Base-by-base conservation (phyloP, 495 filamentous ascomycete genomes). In the Peziza echinospora region DNA sequence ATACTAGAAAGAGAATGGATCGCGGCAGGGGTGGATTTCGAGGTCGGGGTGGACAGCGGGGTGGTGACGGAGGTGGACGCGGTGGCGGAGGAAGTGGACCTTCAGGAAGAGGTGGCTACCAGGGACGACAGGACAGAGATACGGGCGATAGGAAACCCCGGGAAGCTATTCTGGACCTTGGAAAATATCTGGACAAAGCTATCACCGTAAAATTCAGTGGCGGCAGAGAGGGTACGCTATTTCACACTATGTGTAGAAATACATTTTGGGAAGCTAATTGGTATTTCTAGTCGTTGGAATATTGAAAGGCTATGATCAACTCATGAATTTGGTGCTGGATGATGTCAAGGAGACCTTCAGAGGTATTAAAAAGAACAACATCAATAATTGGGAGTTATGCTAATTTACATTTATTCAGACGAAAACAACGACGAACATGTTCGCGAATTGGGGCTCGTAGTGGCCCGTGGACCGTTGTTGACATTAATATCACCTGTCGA, bases 301-400 rank as follows among this genome's bases (percentile, higher is more conserved):
- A 5, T 71, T 97, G 8, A 97, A 96, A 59, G 89, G 89, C 42
- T 93, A 84, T 55, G 89, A 97, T 56, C 85, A 87, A 54, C 68
- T 97, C 26, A 94, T 96, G 87, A 97, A 96, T 62, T 66, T 97
- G 46, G 89, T 97, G 19, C 68, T 97, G 44, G 91, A 96, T 56
- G 82, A 96, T 45, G 86, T 89, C 19, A 77, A 91, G 64, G 89
- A 97, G 60, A 67, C 76, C 21, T 71, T 93, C 64, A 70, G 81
- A 66, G 87, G 87, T 93, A 54, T 51, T 13, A 24, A 23, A 13
- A 24, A n/a, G 3, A 16, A 41, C n/a, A 6, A n/a, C n/a, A n/a
- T n/a, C 43, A 21, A 21, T 11, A 5, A 13, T 41, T 13, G n/a
- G 37, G 51, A 41, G 45, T 46, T 47, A 57, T 42, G 23, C 34